These are phyloP conservation scores for Clitocybe nebularis DNA, from an alignment of 1,284 basidiomycete species.

Conservation along the genomic window DNA sequence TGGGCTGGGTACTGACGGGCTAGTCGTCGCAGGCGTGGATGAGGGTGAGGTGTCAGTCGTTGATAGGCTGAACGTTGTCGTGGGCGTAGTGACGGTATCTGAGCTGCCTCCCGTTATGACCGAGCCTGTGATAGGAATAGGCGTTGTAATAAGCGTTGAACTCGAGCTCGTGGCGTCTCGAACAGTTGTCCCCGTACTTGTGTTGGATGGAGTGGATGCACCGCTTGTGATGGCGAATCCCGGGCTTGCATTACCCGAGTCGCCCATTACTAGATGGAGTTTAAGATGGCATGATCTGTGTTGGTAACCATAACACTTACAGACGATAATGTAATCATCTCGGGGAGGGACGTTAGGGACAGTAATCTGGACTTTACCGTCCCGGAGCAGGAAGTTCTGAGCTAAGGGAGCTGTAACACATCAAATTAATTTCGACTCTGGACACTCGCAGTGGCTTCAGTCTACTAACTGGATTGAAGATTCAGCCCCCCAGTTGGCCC, in stretches of 20 bases:
- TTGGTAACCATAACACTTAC: conserved; percentile 31
- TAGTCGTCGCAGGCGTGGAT: no score
- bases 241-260: conserved; percentile 37
- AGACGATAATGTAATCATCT: conserved; percentile 35
- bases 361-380: conserved; percentile 47
- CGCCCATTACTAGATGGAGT: conserved; percentile 30
- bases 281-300: no score
- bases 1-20: no score
- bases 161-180: conserved; percentile 1
- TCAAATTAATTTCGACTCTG: no score
- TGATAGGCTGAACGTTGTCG: not conserved
- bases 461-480: conserved; percentile 47
- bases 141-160: conserved; percentile 5
- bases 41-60: not conserved
- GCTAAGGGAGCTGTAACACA: no score
- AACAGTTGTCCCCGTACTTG: conserved; percentile 9
- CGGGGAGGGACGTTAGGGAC: conserved; percentile 49
- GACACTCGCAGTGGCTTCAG: no score
- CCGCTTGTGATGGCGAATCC: conserved; percentile 34
- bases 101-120: conserved; percentile 1
- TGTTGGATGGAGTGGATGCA: conserved; percentile 11
- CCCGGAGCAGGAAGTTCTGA: conserved; percentile 46
- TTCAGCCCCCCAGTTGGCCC: conserved; percentile 45
- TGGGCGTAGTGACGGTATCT: not conserved
- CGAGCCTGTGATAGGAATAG: not conserved